phyloP scores from a whole-genome alignment of 176 grass and related monocot genomes.

The Avena insularis region DNA sequence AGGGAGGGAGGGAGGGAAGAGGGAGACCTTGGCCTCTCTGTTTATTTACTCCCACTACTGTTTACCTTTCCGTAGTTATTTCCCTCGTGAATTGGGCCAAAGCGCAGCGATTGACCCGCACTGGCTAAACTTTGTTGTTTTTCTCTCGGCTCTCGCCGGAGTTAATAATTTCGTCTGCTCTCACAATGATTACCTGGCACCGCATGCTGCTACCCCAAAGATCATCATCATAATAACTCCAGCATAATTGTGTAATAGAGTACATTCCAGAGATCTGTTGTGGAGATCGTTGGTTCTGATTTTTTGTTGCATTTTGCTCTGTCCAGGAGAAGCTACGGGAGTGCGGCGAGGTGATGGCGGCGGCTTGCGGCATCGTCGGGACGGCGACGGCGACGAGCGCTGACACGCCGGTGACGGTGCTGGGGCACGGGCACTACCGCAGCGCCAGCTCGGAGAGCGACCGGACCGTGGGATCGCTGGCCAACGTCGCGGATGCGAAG shows the following conservation, averaged over 20 bases:
- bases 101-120: conserved; percentile 21
- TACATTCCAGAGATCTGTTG: conserved; percentile 5
- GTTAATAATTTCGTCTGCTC: conserved; percentile 29
- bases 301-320: not conserved
- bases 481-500: conserved; percentile 59
- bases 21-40: not conserved
- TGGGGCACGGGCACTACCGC: conserved; percentile 49
- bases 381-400: conserved; percentile 38
- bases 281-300: not conserved
- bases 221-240: not conserved
- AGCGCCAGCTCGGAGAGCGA: conserved; percentile 83
- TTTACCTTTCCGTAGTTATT: conserved; percentile 16
- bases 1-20: not conserved
- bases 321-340: conserved; percentile 72
- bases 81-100: conserved; percentile 26
- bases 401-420: conserved; percentile 87
- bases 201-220: not conserved
- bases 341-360: conserved; percentile 66
- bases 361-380: conserved; percentile 37
- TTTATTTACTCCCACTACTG: not conserved
- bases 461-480: conserved; percentile 62
- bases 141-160: conserved; percentile 23
- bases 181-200: not conserved
- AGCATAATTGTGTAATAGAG: not conserved
- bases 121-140: conserved; percentile 33